Base-by-base conservation (phyloP, 2,329 filamentous ascomycete genomes). In the Akanthomyces uredinophilus region DNA sequence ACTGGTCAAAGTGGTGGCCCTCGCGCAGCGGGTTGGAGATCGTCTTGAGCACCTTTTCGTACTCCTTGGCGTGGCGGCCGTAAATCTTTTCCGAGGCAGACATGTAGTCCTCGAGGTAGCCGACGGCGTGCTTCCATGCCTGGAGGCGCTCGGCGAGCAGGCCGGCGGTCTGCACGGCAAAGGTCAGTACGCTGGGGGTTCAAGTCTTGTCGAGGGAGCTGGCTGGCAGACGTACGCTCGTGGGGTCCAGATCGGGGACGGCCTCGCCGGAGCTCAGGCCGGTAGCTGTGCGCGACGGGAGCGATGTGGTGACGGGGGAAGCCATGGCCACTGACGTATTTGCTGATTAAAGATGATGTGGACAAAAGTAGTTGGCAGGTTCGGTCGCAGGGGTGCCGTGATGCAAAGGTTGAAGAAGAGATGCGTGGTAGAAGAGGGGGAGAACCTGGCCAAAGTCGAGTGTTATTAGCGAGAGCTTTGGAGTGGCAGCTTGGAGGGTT, bases 91-190 rank as follows among this genome's bases (percentile, higher is more conserved):
- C 92, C 4, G 92, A 91, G 7, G 90, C 87, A 35, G 79, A 80
- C 70, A 98, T 83, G 74, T 97, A 99, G 57, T 96, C 92, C 76
- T 98, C 92, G 53, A 99, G 83, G 72, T 96, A 94, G 62, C 83
- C 91, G 65, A 92, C 91, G 64, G 93, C 91, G 74, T 98, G 94
- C 75, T 97, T 98, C 92, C 92, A 99, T 52, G 95, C 95, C 70
- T 91, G 89, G 64, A 99, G 82, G 66, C 95, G 87, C 79, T 98
- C 92, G 61, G 88, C 83, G 66, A 99, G 88, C 55, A 98, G 83
- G 46, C 84, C 87, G n/a, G 88, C 87, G 24, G 89, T 90, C 88
- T 91, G 66, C 22, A 58, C 22, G 47, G 16, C n/a, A 35, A 11
- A 35, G 1, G 32, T 35, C 32, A 35, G 32, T 8, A 35, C 11